Evolutionary conservation across 441 rosid species (phyloP), one percentile per base, ranked within the genome.

Genomic region (Mallotus repandus): DNA sequence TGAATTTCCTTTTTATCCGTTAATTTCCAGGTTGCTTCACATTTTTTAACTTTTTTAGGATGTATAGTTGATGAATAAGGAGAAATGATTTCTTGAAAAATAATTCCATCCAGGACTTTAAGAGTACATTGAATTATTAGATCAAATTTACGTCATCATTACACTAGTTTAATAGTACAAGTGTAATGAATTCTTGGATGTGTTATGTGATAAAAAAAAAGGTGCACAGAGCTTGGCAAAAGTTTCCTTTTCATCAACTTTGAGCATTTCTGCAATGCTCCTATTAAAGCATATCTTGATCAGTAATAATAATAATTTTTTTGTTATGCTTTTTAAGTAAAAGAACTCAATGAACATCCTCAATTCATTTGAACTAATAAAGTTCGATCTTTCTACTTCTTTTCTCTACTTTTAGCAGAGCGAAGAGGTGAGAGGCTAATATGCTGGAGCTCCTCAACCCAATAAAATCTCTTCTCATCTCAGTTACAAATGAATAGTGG

Each of bases 11-110:
- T 11, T 14, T 3, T 64, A 64, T 64, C 60, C 72, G 79, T 52
- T 68, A 1, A 66, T 70, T 83, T 80, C 82, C 66, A 15, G 69
- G 82, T 68, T 80, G 78, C 71, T 84, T 84, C 84, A 71, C 14
- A 10, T 50, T 35, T 74, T 69, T 54, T 62, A 68, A 59, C 54
- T 54, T 60, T 57, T 69, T 21, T 32, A 38, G 5, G 41, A 38
- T 38, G 41, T 38, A 38, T 38, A 38, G 41, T 38, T 38, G 6
- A 38, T 38, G 7, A 38, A 4, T 38, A 38, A 6, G 41, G 41
- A 38, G 7, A 38, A 38, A 3, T 38, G 5, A 38, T 38, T 38
- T 38, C 41, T 38, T 6, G 3, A 29, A 29, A 29, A 29, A 9
- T 10, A 32, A 63, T 43, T 43, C 45, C 10, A 5, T 7, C 19